These are phyloP conservation scores for Ambrosia hybrid DNA, from an alignment of 140 eudicot genomes.

Conservation along the genomic window DNA sequence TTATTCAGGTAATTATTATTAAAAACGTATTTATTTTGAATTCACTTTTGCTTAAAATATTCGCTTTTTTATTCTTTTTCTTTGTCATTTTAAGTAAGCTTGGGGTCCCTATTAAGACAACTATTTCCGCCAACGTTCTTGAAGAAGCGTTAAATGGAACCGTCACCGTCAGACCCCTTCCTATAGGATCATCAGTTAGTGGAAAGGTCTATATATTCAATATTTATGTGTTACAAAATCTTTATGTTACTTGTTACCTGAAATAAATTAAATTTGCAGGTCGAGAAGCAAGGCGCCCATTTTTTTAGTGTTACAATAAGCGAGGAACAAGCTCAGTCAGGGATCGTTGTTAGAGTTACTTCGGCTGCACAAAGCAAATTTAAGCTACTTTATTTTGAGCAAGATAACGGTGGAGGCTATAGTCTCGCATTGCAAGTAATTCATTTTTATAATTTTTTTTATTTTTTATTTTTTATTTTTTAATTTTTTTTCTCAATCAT, in stretches of 20 bases:
- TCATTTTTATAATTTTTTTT: neutral
- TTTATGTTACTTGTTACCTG: constrained; percentile 4
- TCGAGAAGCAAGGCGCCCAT: constrained; percentile 92
- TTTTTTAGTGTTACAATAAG: constrained; percentile 87
- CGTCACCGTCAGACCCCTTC: constrained; percentile 87
- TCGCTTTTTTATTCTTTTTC: too few species aligned
- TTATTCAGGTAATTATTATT: constrained; percentile 60
- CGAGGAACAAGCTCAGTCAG: constrained; percentile 90
- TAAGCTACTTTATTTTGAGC: constrained; percentile 92
- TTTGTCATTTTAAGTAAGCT: constrained; percentile 55
- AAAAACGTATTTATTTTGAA: neutral
- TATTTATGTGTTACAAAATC: neutral
- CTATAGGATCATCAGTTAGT: constrained; percentile 88
- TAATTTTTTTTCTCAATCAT: too few species aligned
- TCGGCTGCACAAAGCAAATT: constrained; percentile 99
- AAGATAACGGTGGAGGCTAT: constrained; percentile 81
- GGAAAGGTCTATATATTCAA: constrained; percentile 64
- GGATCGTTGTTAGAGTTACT: constrained; percentile 87
- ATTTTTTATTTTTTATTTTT: too few species aligned
- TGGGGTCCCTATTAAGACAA: constrained; percentile 99
- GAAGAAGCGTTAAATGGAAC: constrained; percentile 96
- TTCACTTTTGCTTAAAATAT: constrained; percentile 9
- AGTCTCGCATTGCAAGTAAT: constrained; percentile 89
- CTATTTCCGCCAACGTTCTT: constrained; percentile 92
- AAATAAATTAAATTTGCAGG: constrained; percentile 46